Percentiles rank a stretch among this genome's conserved stretches.
These are phyloP conservation scores for Camillea tinctor DNA, from an alignment of 2,329 filamentous ascomycete species.

Conservation along the genomic window DNA sequence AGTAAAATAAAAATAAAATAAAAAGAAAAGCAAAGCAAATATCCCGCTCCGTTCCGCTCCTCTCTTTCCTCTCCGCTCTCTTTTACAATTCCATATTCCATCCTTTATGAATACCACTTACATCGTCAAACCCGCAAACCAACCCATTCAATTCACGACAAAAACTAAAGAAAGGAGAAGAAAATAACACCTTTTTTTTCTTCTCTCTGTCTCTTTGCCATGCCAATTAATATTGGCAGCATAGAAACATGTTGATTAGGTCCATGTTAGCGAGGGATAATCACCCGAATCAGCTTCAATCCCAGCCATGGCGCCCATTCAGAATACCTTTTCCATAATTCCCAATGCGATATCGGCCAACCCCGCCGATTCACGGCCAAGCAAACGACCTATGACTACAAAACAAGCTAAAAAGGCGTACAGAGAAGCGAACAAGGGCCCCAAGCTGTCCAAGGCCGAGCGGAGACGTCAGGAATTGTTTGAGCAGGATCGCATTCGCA, in stretches of 20 bases:
- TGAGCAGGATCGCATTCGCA: slow-evolving; percentile 55
- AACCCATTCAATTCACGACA: too few species aligned
- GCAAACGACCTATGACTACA: slow-evolving; percentile 46
- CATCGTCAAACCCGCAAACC: too few species aligned
- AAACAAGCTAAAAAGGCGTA: slow-evolving; percentile 49
- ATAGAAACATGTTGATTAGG: neutral
- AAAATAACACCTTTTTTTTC: too few species aligned
- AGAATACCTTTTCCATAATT: slow-evolving; percentile 37
- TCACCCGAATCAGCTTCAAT: neutral
- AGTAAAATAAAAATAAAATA: too few species aligned
- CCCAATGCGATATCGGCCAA: slow-evolving; percentile 32
- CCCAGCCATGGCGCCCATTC: slow-evolving; percentile 33
- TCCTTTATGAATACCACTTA: too few species aligned
- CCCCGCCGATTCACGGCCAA: slow-evolving; percentile 10
- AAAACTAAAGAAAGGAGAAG: too few species aligned
- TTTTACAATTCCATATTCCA: too few species aligned
- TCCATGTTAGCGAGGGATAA: neutral
- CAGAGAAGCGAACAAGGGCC: slow-evolving; percentile 39
- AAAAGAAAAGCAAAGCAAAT: too few species aligned
- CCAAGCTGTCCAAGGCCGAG: slow-evolving; percentile 44
- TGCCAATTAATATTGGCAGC: neutral
- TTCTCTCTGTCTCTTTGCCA: too few species aligned
- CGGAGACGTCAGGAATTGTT: slow-evolving; percentile 39
- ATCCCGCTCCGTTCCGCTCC: too few species aligned
- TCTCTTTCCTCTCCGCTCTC: too few species aligned